Base-by-base conservation (phyloP, 495 filamentous ascomycete species). In the Alectoria sarmentosa region DNA sequence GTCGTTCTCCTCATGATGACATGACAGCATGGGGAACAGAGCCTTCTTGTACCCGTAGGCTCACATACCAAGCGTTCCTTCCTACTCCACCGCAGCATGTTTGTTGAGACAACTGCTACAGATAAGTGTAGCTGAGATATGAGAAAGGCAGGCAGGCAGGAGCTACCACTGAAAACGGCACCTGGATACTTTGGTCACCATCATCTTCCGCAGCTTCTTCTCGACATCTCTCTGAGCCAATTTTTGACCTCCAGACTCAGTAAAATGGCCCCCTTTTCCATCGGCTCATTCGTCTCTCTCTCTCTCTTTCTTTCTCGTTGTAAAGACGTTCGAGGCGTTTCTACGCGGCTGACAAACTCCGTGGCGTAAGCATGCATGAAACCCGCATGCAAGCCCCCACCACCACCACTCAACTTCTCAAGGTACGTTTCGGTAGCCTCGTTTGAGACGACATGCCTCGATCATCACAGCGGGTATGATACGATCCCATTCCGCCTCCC, bases 291-390 rank as follows among this genome's bases (percentile, higher is more conserved):
- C 10, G n/a, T n/a, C n/a, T n/a, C n/a, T n/a, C n/a, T n/a, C n/a
- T n/a, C n/a, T n/a, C n/a, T n/a, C n/a, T n/a, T n/a, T n/a, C n/a
- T n/a, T n/a, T n/a, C n/a, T n/a, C n/a, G n/a, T n/a, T n/a, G n/a
- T n/a, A n/a, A n/a, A n/a, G n/a, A n/a, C n/a, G n/a, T n/a, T n/a
- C n/a, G n/a, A n/a, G n/a, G n/a, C n/a, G n/a, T n/a, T n/a, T n/a
- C n/a, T n/a, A n/a, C n/a, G n/a, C n/a, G 23, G 17, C 23, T 56
- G 23, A 26, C 46, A 54, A 42, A 26, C 19, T 13, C 36, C 9
- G 19, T 56, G 9, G 19, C 61, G 34, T 52, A 63, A 56, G 54
- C 38, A n/a, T 38, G 15, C 46, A 41, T 41, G 37, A 63, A 41
- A 21, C 49, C 30, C 57, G 36, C 61, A 37, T 42, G 30, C 19